Evolutionary conservation across 495 filamentous ascomycete species (phyloP).

Genomic region (Hypoxylon intermedium): DNA sequence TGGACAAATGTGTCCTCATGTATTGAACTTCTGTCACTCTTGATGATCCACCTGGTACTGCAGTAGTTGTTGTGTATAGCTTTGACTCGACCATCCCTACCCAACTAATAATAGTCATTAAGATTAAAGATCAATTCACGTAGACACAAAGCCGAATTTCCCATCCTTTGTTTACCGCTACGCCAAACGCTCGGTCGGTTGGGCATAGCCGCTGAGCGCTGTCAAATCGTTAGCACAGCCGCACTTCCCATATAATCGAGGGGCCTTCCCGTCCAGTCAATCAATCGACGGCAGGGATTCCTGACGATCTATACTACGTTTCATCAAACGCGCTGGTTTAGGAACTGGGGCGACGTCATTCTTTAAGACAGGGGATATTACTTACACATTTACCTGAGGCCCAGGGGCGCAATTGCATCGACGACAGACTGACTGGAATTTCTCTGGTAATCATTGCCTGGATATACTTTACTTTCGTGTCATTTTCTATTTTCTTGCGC

Average conservation of each 20-base stretch:
- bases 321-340: conserved; percentile 25
- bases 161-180: neutral
- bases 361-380: conserved; percentile 13
- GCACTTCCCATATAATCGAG: conserved; percentile 5
- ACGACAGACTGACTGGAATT: neutral
- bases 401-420: neutral
- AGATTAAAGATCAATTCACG: too few relatives aligned
- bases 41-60: too few relatives aligned
- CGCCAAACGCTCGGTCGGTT: too few relatives aligned
- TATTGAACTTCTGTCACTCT: too few relatives aligned
- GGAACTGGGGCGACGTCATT: conserved; percentile 31
- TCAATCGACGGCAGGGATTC: conserved; percentile 28
- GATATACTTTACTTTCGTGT: too few relatives aligned
- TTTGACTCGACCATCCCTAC: too few relatives aligned
- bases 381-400: neutral
- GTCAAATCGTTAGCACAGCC: conserved; percentile 32
- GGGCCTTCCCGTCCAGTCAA: conserved; percentile 22
- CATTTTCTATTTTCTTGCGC: too few relatives aligned
- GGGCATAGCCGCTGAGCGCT: neutral
- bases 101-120: too few relatives aligned
- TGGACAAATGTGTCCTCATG: conserved; percentile 9
- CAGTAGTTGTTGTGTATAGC: too few relatives aligned
- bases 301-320: conserved; percentile 27
- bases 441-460: too few relatives aligned
- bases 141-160: neutral